phyloP scores from a whole-genome alignment of 331 rosid species.

The Quercus phellos region DNA sequence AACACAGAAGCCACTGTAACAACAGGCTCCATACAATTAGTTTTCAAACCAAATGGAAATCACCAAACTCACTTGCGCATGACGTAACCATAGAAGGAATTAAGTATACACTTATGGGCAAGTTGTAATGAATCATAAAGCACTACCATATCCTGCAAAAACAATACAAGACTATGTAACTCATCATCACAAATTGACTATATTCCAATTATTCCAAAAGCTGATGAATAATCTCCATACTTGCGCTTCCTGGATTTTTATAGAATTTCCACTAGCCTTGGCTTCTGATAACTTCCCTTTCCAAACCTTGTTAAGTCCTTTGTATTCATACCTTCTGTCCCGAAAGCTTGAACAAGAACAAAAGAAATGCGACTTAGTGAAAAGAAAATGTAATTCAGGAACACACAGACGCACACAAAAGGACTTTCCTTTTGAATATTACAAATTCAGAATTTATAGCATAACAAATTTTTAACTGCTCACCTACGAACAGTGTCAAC shows the following conservation, averaged over 20 bases:
- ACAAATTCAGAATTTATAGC: neutral
- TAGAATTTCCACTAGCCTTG: constrained; percentile 82
- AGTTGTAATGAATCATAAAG: constrained; percentile 97
- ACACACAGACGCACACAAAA: neutral
- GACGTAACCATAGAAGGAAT: constrained; percentile 98
- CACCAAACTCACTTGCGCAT: constrained; percentile 94
- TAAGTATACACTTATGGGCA: constrained; percentile 96
- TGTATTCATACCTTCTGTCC: constrained; percentile 95
- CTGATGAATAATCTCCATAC: constrained; percentile 39
- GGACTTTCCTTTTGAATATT: neutral
- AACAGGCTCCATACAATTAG: constrained; percentile 5
- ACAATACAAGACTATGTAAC: neutral
- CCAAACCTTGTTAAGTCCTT: constrained; percentile 97
- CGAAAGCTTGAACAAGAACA: constrained; percentile 68
- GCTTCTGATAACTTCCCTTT: constrained; percentile 91
- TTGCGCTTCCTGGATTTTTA: constrained; percentile 95
- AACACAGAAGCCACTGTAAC: constrained; percentile 10
- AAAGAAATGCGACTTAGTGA: constrained; percentile 23
- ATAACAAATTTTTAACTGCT: constrained; percentile 20
- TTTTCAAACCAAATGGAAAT: constrained; percentile 26
- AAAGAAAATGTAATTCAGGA: constrained; percentile 7
- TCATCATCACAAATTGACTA: constrained; percentile 12
- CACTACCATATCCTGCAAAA: constrained; percentile 89
- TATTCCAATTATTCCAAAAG: constrained; percentile 28
- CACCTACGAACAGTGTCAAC: constrained; percentile 99